These are phyloP conservation scores for Coniferiporia weirii DNA, from an alignment of 1,284 basidiomycete species.

Conservation along the genomic window DNA sequence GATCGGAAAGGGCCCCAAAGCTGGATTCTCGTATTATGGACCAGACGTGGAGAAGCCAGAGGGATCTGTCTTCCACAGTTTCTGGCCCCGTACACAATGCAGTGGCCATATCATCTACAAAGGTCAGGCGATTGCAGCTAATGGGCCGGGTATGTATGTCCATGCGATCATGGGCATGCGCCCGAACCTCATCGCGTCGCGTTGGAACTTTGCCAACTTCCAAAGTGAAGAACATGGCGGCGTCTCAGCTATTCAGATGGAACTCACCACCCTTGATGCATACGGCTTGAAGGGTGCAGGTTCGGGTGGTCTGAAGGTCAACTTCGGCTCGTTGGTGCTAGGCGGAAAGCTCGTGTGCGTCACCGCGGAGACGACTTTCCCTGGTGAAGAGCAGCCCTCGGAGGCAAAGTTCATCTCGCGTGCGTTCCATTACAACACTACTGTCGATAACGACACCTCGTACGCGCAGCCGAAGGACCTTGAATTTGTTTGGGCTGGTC, in stretches of 20 bases:
- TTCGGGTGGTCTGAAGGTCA: slow-evolving; percentile 78
- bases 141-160: slow-evolving; percentile 87
- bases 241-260: slow-evolving; percentile 90
- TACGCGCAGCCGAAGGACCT: slow-evolving; percentile 76
- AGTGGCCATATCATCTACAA: slow-evolving; percentile 71
- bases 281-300: slow-evolving; percentile 73
- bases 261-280: slow-evolving; percentile 81
- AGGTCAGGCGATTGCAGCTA: slow-evolving; percentile 61
- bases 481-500: slow-evolving; percentile 76
- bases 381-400: slow-evolving; percentile 47
- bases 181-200: slow-evolving; percentile 86
- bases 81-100: slow-evolving; percentile 76
- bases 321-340: slow-evolving; percentile 79
- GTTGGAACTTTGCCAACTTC: slow-evolving; percentile 98
- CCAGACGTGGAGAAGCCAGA: slow-evolving; percentile 68
- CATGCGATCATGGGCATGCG: slow-evolving; percentile 99
- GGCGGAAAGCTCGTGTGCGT: slow-evolving; percentile 72
- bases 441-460: slow-evolving; percentile 70
- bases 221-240: slow-evolving; percentile 66
- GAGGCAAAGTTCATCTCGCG: slow-evolving; percentile 54
- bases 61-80: slow-evolving; percentile 87
- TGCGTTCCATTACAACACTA: slow-evolving; percentile 61
- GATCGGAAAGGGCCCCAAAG: slow-evolving; percentile 81
- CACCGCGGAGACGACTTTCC: slow-evolving; percentile 66
- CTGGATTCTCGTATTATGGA: slow-evolving; percentile 92